These are phyloP conservation scores for Geotrichum reessii DNA, from an alignment of 1,139 yeast genomes.

Conservation along the genomic window DNA sequence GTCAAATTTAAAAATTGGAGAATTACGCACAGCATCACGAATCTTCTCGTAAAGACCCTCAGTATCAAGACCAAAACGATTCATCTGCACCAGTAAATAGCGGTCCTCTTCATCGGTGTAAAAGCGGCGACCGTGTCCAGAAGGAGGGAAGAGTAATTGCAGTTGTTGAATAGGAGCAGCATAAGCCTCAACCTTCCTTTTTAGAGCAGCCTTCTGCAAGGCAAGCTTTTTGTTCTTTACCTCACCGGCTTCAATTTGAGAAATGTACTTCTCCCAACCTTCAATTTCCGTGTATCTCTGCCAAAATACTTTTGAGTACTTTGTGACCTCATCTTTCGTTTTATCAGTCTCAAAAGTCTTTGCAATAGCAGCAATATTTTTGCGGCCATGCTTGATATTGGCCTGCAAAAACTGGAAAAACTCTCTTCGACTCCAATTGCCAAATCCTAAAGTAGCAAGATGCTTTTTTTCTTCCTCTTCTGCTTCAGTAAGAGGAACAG, in stretches of 20 bases:
- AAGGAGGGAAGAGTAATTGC: conserved; percentile 74
- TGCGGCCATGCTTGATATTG: conserved; percentile 73
- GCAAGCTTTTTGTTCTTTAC: conserved; percentile 60
- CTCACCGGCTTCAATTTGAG: conserved; percentile 88
- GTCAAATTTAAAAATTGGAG: conserved; percentile 78
- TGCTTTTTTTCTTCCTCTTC: conserved; percentile 61
- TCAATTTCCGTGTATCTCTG: conserved; percentile 62
- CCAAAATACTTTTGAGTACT: conserved; percentile 74
- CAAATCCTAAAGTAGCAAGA: conserved; percentile 61
- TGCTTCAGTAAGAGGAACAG: conserved; percentile 68
- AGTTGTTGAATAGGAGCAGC: conserved; percentile 72
- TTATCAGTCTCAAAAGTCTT: conserved; percentile 54
- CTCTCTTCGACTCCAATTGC: conserved; percentile 81
- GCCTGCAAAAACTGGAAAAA: conserved; percentile 80
- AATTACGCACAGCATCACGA: conserved; percentile 64
- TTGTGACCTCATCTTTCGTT: conserved; percentile 59
- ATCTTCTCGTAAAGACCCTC: conserved; percentile 69
- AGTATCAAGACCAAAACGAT: conserved; percentile 69
- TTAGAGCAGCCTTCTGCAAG: conserved; percentile 62
- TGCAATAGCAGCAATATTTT: conserved; percentile 55
- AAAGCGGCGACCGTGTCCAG: conserved; percentile 73
- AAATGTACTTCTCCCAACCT: conserved; percentile 76
- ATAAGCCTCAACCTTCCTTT: conserved; percentile 55
- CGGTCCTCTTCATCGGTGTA: conserved; percentile 86
- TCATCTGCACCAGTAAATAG: conserved; percentile 64